Evolutionary conservation across 805 yeast species (phyloP).

Genomic region (Yarrowia keelungensis): DNA sequence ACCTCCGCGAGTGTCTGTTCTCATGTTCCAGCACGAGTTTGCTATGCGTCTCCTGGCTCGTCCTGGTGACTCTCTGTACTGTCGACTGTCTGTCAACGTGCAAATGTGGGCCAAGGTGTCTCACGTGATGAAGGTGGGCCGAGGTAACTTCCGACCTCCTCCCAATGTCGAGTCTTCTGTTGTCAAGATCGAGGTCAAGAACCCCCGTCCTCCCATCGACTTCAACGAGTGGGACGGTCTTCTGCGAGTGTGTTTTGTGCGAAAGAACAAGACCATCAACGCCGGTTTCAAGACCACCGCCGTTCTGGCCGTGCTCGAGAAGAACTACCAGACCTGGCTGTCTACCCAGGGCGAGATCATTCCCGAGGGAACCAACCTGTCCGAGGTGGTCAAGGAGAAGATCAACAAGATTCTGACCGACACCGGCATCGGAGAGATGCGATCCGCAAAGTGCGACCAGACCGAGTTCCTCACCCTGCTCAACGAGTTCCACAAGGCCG

Average conservation of each 20-base stretch:
- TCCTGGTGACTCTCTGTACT: constrained; percentile 94
- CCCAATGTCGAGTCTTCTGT: constrained; percentile 98
- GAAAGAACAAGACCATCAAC: constrained; percentile 89
- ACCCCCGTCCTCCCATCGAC: constrained; percentile 92
- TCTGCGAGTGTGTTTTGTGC: constrained; percentile 85
- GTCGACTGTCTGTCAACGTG: constrained; percentile 93
- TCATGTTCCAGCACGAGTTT: constrained; percentile 98
- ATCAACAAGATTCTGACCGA: constrained; percentile 76
- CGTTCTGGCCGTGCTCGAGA: constrained; percentile 79
- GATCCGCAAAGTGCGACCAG: constrained; percentile 95
- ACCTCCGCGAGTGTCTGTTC: constrained; percentile 93
- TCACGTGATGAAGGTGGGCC: constrained; percentile 98
- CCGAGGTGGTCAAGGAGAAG: constrained; percentile 64
- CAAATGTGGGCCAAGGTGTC: constrained; percentile 99
- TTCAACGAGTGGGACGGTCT: constrained; percentile 98
- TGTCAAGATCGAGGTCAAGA: constrained; percentile 88
- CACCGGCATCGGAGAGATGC: constrained; percentile 81
- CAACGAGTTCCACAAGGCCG: constrained; percentile 95
- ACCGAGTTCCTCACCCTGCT: constrained; percentile 83
- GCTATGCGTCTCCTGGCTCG: constrained; percentile 92
- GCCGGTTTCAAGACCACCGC: constrained; percentile 90
- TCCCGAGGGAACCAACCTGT: constrained; percentile 50
- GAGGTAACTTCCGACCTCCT: constrained; percentile 95
- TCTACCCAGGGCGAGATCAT: constrained; percentile 53
- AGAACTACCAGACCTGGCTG: constrained; percentile 83